Conservation (phyloP, 2,329 filamentous ascomycete genomes). For the Alternaria sp. region DNA sequence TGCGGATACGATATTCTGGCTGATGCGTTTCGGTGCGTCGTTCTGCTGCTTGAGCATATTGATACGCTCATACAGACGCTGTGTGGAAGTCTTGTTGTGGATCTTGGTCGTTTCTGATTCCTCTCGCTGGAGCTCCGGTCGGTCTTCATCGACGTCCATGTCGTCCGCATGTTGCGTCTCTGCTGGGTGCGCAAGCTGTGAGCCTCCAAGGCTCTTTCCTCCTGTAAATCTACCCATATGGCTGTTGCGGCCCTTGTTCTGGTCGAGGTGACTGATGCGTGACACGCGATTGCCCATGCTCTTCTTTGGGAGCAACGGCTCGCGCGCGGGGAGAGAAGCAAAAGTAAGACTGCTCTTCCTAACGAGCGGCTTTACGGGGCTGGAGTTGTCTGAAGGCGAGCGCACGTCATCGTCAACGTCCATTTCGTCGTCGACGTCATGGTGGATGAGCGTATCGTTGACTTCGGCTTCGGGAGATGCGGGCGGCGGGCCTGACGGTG, state of each 20-base stretch:
- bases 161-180: conserved; percentile 61
- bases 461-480: conserved; percentile 29
- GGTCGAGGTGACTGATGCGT: conserved; percentile 80
- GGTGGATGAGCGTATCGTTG: conserved; percentile 43
- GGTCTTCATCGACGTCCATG: conserved; percentile 61
- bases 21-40: conserved; percentile 46
- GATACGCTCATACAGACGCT: conserved; percentile 91
- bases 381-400: conserved; percentile 75
- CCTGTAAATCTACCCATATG: conserved; percentile 78
- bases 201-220: conserved; percentile 70
- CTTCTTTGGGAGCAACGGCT: conserved; percentile 85
- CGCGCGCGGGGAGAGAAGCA: conserved; percentile 88
- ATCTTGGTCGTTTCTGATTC: conserved; percentile 65
- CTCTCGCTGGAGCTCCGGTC: conserved; percentile 46
- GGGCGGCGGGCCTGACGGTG: conserved; percentile 33
- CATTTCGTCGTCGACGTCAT: conserved; percentile 51
- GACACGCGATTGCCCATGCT: conserved; percentile 78
- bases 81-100: conserved; percentile 91
- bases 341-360: conserved; percentile 97
- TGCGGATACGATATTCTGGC: conserved; percentile 51
- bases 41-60: conserved; percentile 71
- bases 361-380: conserved; percentile 77
- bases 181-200: conserved; percentile 42
- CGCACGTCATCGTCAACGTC: conserved; percentile 63
- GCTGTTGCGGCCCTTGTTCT: conserved; percentile 68